Conservation (phyloP, 352 stramenopile genomes). For the Globisporangium takayamanum region DNA sequence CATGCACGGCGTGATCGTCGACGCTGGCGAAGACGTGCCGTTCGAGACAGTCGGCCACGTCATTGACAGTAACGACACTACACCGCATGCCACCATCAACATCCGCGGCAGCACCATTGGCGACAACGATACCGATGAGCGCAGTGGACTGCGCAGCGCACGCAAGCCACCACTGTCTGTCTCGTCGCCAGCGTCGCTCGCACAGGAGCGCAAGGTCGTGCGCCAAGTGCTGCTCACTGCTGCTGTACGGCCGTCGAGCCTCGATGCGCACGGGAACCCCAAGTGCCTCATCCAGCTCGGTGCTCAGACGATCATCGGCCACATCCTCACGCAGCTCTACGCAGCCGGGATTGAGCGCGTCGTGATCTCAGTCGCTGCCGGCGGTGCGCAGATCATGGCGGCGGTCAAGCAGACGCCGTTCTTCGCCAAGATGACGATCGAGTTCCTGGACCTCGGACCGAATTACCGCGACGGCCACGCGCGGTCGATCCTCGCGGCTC, state of each 20-base stretch:
- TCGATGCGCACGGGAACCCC: conserved; percentile 70
- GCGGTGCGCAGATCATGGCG: conserved; percentile 73
- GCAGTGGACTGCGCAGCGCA: not conserved
- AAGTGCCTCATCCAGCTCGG: conserved; percentile 74
- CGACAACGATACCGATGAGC: not conserved
- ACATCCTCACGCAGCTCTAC: conserved; percentile 76
- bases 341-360: conserved; percentile 78
- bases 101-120: not conserved
- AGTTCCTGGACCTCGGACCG: conserved; percentile 80
- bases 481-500: conserved; percentile 67
- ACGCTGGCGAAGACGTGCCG: conserved; percentile 65
- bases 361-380: conserved; percentile 82
- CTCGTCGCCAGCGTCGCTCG: not conserved
- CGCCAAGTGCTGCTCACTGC: conserved; percentile 78
- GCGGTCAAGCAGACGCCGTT: conserved; percentile 72
- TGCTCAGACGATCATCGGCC: conserved; percentile 75
- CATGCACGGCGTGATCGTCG: conserved; percentile 79
- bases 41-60: conserved; percentile 62
- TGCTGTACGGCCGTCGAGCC: conserved; percentile 70
- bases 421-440: conserved; percentile 71
- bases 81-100: not conserved
- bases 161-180: not conserved
- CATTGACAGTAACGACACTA: conserved; percentile 4
- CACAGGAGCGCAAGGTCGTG: conserved; percentile 17
- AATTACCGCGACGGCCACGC: conserved; percentile 69